Percentiles rank a stretch among this genome's conserved stretches.
Evolutionary conservation across 108 stramenopile species (phyloP).

Genomic region (Cyclostephanos invisitatus): DNA sequence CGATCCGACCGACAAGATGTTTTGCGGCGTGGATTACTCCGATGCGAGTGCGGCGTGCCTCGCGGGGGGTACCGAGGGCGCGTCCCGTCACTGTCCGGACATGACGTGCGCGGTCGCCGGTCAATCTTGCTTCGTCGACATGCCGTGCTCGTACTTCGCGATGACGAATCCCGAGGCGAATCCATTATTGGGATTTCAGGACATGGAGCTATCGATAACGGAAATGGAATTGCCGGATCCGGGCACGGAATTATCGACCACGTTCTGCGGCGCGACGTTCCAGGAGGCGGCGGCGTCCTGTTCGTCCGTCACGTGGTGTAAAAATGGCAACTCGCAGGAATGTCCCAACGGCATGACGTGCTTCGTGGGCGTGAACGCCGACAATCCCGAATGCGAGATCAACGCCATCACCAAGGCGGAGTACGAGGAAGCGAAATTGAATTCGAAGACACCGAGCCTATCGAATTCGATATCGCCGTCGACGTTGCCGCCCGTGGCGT

Average conservation of each 20-base stretch:
- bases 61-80: constrained; percentile 27
- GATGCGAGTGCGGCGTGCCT: constrained; percentile 30
- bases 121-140: constrained; percentile 40
- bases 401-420: constrained; percentile 47
- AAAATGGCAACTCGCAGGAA: constrained; percentile 41
- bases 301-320: constrained; percentile 33
- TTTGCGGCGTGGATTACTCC: constrained; percentile 36
- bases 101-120: constrained; percentile 19
- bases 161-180: constrained; percentile 28
- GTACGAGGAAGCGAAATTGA: constrained; percentile 13
- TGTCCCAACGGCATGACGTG: constrained; percentile 48
- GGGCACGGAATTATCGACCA: constrained; percentile 15
- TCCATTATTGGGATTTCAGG: constrained; percentile 14
- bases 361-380: constrained; percentile 28
- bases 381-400: constrained; percentile 40
- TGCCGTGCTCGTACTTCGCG: constrained; percentile 48
- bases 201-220: background rate
- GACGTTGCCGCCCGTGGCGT: background rate
- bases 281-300: constrained; percentile 28
- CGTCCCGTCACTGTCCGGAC: constrained; percentile 36
- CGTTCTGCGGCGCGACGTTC: constrained; percentile 40
- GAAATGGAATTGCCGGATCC: constrained; percentile 40
- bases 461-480: too few species aligned
- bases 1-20: constrained; percentile 44
- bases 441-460: background rate